Conservation (phyloP, 805 yeast genomes). For the Metschnikowia koreensis region DNA sequence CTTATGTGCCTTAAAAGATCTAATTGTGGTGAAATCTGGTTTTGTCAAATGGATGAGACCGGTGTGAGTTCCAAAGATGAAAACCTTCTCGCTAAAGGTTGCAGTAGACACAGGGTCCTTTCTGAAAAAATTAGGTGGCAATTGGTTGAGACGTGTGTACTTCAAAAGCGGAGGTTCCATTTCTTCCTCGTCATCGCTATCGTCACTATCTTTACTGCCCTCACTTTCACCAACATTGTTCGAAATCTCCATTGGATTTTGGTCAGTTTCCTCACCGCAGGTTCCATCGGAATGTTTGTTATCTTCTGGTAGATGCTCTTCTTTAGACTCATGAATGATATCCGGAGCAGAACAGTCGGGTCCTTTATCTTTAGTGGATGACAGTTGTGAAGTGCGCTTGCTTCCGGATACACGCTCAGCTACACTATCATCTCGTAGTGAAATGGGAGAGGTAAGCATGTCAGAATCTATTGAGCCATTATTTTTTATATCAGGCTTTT, state of each 20-base stretch:
- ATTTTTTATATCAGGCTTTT: background rate
- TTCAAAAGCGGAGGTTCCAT: constrained; percentile 68
- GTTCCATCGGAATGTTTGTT: background rate
- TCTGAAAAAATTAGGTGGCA: constrained; percentile 69
- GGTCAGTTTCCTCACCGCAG: background rate
- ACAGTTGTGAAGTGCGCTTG: background rate
- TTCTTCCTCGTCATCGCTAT: constrained; percentile 10
- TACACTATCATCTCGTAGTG: background rate
- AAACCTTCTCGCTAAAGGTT: constrained; percentile 54
- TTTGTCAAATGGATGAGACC: constrained; percentile 72
- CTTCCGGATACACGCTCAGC: background rate
- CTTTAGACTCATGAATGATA: background rate
- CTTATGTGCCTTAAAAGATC: constrained; percentile 80
- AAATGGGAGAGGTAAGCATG: background rate
- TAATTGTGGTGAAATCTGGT: constrained; percentile 56
- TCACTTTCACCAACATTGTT: constrained; percentile 24
- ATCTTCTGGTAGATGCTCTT: background rate
- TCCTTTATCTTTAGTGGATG: background rate
- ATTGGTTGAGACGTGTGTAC: constrained; percentile 64
- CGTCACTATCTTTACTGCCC: background rate
- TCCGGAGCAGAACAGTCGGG: background rate
- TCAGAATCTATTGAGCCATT: background rate
- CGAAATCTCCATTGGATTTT: too few relatives aligned
- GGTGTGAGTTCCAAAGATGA: constrained; percentile 86
- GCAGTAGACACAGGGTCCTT: constrained; percentile 79